Evolutionary conservation across 2,329 filamentous ascomycete genomes (phyloP).

Genomic region (Cladosporium austrohemisphaericum): DNA sequence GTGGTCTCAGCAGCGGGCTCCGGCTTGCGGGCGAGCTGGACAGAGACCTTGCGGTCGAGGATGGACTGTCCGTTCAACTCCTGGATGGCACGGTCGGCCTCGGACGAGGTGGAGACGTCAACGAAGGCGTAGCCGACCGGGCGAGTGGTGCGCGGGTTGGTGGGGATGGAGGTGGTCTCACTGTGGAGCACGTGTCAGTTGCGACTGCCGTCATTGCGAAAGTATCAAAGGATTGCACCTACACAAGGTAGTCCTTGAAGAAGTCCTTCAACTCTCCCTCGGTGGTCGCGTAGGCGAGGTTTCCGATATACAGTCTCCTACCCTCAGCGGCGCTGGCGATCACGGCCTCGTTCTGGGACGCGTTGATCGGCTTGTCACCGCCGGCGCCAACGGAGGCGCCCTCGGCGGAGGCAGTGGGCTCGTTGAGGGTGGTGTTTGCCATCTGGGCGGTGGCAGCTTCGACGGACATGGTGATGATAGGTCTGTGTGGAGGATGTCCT

Average conservation of each 20-base stretch:
- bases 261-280: conserved; percentile 99
- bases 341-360: conserved; percentile 80
- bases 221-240: conserved; percentile 48
- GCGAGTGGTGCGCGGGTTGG: conserved; percentile 97
- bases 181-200: conserved; percentile 46
- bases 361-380: conserved; percentile 63
- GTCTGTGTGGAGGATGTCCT: conserved; percentile 38
- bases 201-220: conserved; percentile 5
- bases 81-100: conserved; percentile 91
- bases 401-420: conserved; percentile 52
- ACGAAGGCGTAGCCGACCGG: conserved; percentile 99
- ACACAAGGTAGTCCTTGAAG: conserved; percentile 99
- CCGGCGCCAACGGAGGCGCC: conserved; percentile 50
- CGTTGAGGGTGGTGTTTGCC: conserved; percentile 62
- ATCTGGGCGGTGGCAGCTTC: conserved; percentile 72
- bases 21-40: conserved; percentile 96
- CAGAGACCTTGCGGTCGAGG: conserved; percentile 96
- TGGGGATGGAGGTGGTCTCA: conserved; percentile 97
- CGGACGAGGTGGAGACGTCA: conserved; percentile 87
- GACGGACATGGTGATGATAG: conserved; percentile 77
- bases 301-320: conserved; percentile 99
- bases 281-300: conserved; percentile 99
- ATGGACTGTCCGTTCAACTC: conserved; percentile 98
- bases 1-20: conserved; percentile 72
- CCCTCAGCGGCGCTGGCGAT: conserved; percentile 97